phyloP scores from a whole-genome alignment of 352 stramenopile genomes.

The Globisporangium cylindrosporum region DNA sequence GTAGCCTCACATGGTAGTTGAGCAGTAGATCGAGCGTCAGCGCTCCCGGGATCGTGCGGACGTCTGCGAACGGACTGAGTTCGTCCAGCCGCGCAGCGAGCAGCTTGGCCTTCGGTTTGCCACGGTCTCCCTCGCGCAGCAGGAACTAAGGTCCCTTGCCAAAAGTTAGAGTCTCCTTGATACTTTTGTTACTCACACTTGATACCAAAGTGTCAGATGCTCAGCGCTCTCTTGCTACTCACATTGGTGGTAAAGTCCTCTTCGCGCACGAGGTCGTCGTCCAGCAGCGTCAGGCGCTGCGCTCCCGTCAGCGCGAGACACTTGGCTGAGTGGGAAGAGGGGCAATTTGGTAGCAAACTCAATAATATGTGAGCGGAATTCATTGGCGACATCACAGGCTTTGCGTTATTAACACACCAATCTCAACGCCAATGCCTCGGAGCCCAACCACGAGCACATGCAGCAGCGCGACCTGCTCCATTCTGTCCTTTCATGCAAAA shows the following conservation, averaged over 20 bases:
- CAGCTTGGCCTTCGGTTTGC: conserved; percentile 31
- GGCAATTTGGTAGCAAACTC: neutral
- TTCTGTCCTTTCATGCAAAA: conserved; percentile 18
- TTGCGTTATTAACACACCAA: conserved; percentile 20
- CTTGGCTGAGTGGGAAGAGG: conserved; percentile 23
- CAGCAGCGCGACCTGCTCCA: conserved; percentile 40
- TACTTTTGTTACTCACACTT: neutral
- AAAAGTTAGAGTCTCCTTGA: neutral
- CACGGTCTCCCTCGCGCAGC: conserved; percentile 26
- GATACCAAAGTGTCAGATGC: conserved; percentile 6
- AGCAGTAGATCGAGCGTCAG: conserved; percentile 38
- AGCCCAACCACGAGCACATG: conserved; percentile 45
- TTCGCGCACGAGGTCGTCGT: conserved; percentile 39
- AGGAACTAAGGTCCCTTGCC: conserved; percentile 23
- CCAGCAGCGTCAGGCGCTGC: conserved; percentile 38
- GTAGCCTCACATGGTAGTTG: conserved; percentile 37
- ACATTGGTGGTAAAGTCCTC: conserved; percentile 33
- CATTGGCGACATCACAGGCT: neutral
- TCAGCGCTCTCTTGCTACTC: neutral
- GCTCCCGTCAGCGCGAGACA: conserved; percentile 33
- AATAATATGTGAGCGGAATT: neutral
- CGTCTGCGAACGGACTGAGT: conserved; percentile 24
- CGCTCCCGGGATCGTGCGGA: conserved; percentile 28
- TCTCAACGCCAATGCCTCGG: conserved; percentile 38
- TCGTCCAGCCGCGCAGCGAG: conserved; percentile 28